A percentile compares a stretch with the other conserved stretches of the same genome.
phyloP scores from a whole-genome alignment of 1,284 basidiomycete species.

The Coriolopsis trogii region DNA sequence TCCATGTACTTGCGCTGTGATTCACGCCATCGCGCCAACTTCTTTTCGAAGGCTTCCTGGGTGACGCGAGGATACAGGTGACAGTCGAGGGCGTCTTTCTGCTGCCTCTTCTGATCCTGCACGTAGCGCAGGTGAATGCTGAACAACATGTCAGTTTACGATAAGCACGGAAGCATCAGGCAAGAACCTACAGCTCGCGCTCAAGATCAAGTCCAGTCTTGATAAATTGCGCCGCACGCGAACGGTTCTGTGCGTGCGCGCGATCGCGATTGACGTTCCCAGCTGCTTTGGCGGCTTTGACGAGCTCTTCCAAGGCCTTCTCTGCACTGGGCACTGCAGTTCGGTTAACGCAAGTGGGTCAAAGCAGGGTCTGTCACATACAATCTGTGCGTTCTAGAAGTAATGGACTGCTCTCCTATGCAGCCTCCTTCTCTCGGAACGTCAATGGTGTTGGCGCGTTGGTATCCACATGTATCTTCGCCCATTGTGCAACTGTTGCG shows the following conservation, averaged over 20 bases:
- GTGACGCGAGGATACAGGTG: background rate
- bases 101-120: background rate
- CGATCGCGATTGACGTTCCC: background rate
- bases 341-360: too few relatives aligned
- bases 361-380: too few relatives aligned
- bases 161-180: background rate
- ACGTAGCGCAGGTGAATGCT: background rate
- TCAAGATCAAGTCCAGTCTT: background rate
- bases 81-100: background rate
- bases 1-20: background rate
- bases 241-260: background rate
- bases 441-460: background rate
- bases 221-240: background rate
- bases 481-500: background rate
- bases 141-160: background rate
- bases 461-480: background rate
- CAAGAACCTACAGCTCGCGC: background rate
- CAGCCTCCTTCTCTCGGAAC: background rate
- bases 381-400: background rate
- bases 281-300: background rate
- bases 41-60: background rate
- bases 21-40: background rate
- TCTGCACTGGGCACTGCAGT: too few relatives aligned
- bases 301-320: too few relatives aligned
- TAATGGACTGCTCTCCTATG: background rate